Base-by-base conservation (phyloP, 352 stramenopile species). In the Phytophthora pistaciae region DNA sequence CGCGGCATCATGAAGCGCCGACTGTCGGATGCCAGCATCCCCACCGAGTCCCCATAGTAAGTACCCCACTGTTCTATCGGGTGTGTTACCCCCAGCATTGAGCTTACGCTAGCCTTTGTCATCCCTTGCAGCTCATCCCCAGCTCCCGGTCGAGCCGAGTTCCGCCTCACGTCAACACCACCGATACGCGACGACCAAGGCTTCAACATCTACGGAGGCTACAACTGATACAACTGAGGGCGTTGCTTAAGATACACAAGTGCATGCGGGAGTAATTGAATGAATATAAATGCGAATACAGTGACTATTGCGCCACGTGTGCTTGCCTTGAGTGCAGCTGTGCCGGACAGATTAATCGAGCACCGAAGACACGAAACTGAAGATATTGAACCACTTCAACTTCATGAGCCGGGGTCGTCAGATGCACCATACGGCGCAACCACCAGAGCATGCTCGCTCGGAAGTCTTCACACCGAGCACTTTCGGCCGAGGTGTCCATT, bases 1-100 rank as follows among this genome's bases (percentile, higher is more conserved):
- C 81, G 88, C 42, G 88, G 88, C 46, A 84, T 95, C 49, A 93
- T 93, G 88, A 95, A 95, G 71, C 88, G 88, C 23, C 81, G 88
- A 25, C 68, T 93, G 9, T 95, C 88, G 57, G 88, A 95, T 61
- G 83, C 86, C 48, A 93, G 85, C 56, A 85, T 92, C 56, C 83
- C 84, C 9, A 79, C 83, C 29, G 84, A 92, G 56, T 91, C 84
- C 0, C 84, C 84, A 16, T 92, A 84, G 74, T 78, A 80, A 77
- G 60, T 77, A 57, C 38, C 18, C 6, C 10, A 23, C n/a, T 64
- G 23, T n/a, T 53, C 21, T 38, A 13, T 13, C 40, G 38, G 8
- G 14, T 69, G 61, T 64, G 20, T 33, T 57, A 5, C 31, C n/a
- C 10, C n/a, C 56, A 44, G 6, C 52, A 10, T 14, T 50, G 25